Conservation (phyloP, 352 stramenopile genomes). For the Phytophthora ramorum region DNA sequence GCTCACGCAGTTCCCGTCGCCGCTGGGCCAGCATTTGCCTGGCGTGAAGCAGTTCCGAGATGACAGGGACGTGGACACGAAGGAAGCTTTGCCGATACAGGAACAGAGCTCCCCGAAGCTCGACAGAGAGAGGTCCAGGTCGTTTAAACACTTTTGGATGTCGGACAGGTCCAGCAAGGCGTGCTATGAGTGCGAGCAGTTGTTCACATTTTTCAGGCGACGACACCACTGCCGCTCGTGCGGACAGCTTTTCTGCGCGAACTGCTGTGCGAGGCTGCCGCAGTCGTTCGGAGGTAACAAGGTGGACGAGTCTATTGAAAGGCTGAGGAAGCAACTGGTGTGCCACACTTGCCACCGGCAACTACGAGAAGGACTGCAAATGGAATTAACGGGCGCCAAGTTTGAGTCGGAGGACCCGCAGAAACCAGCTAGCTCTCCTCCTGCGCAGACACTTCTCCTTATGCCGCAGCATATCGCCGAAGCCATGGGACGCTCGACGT, state of each 20-base stretch:
- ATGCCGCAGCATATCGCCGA: conserved; percentile 82
- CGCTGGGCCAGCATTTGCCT: conserved; percentile 65
- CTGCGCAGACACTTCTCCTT: conserved; percentile 67
- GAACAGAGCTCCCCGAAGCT: conserved; percentile 34
- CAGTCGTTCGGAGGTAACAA: conserved; percentile 82
- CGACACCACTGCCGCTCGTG: conserved; percentile 87
- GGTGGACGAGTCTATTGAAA: conserved; percentile 78
- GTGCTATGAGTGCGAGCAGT: conserved; percentile 84
- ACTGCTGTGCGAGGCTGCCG: conserved; percentile 80
- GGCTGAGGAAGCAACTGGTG: conserved; percentile 84
- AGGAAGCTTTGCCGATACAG: conserved; percentile 34
- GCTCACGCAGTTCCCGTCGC: conserved; percentile 79
- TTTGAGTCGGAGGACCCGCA: conserved; percentile 38
- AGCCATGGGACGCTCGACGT: conserved; percentile 67
- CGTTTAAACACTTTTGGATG: conserved; percentile 92
- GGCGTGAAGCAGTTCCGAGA: conserved; percentile 67
- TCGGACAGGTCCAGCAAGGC: conserved; percentile 85
- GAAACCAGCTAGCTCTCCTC: conserved; percentile 38
- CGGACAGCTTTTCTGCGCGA: conserved; percentile 87
- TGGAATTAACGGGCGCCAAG: conserved; percentile 62
- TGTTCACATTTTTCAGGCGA: conserved; percentile 85
- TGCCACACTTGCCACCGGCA: conserved; percentile 87
- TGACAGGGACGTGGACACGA: conserved; percentile 18
- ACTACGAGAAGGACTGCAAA: conserved; percentile 80
- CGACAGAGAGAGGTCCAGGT: conserved; percentile 60